Evolutionary conservation across 805 yeast species (phyloP), one percentile per base, ranked within the genome.

Genomic region (Blastobotrys robertii): DNA sequence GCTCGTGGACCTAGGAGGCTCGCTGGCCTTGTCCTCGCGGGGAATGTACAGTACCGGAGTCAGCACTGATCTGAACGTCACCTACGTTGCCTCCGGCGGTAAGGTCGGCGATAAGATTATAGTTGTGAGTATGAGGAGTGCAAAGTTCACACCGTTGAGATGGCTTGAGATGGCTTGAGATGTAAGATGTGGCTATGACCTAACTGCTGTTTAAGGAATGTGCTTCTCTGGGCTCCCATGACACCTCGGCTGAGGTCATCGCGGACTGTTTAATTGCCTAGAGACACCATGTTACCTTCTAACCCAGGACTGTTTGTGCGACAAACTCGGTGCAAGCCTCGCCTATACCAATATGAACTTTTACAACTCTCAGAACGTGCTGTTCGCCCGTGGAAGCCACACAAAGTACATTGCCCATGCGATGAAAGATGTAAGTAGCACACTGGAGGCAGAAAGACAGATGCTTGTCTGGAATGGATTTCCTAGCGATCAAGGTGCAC

Each of bases 21-120:
- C 73, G 8, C 51, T 67, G 42, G 72, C 72, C 1, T 50, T 66
- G 7, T 60, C 71, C 1, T 59, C 69, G 14, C 51, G 60, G 12
- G 73, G 73, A 7, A 41, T 66, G 53, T 68, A 55, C 41, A 46
- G 58, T 46, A 68, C 73, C 1, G 72, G 72, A 4, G 72, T 67
- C 29, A 56, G 68, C 13, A 68, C 69, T 1, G 72, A 67, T 42
- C 48, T 67, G 40, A 57, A 62, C 33, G 61, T 65, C 10, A 64
- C 71, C 3, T 67, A 59, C 44, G 44, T 67, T 25, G 41, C 63
- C 8, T 47, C 66, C 4, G 69, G 68, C 0, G 72, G 72, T 19
- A 56, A 51, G 45, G 49, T 57, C 8, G 63, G 47, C 22, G 41
- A 39, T 35, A 12, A 48, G 16, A 30, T 42, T 31, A 31, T 13